Conservation (phyloP, 169 alveolate genomes). For the Cryptosporidium viatorum region DNA sequence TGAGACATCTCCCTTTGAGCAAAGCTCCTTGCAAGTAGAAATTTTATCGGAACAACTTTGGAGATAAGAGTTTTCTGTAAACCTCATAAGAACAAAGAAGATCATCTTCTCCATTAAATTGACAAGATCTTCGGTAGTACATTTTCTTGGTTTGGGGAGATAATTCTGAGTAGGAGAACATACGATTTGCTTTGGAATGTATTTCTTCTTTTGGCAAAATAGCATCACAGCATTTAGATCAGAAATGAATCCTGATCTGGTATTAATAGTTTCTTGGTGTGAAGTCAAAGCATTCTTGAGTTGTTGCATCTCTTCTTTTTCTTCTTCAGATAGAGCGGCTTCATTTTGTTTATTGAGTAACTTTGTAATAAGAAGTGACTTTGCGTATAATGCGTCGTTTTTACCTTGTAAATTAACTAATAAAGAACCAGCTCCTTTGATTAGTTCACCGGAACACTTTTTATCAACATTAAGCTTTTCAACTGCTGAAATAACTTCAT, state of each 20-base stretch:
- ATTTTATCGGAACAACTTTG: constrained; percentile 8
- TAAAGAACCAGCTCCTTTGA: neutral
- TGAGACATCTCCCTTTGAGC: neutral
- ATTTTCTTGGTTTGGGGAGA: neutral
- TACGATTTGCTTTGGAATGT: constrained; percentile 24
- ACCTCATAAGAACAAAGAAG: neutral
- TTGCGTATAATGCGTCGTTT: constrained; percentile 14
- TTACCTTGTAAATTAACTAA: constrained; percentile 13
- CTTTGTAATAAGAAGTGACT: constrained; percentile 5
- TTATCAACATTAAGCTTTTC: neutral
- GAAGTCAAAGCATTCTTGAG: neutral
- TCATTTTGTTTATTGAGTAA: neutral
- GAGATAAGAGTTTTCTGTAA: neutral
- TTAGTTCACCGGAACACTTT: neutral
- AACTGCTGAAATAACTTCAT: neutral
- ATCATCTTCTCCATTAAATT: neutral
- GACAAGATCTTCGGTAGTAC: neutral
- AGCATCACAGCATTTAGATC: neutral
- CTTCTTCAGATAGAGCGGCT: neutral
- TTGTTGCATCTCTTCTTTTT: neutral
- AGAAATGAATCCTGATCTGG: neutral
- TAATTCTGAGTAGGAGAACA: neutral
- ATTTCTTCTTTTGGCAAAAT: neutral
- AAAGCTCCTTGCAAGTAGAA: neutral
- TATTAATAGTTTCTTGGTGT: neutral